Conservation (phyloP, 2,329 filamentous ascomycete species). For the Penicillium paneum region DNA sequence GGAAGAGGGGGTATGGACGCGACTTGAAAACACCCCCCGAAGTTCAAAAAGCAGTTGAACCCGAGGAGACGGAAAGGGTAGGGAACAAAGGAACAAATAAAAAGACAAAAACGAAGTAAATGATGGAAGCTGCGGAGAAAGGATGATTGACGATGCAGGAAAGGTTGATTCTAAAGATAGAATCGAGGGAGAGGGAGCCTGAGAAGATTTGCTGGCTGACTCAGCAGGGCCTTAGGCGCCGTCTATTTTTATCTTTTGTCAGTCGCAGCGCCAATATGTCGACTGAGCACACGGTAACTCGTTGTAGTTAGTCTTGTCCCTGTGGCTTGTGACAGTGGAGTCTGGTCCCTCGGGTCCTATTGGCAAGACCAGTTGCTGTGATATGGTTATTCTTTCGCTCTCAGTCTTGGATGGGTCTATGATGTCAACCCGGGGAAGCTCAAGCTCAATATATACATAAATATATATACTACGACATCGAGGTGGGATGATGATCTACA, state of each 20-base stretch:
- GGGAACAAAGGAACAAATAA: neutral
- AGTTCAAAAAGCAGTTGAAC: constrained; percentile 3
- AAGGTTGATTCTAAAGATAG: constrained; percentile 31
- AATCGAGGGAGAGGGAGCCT: constrained; percentile 13
- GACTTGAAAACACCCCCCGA: constrained; percentile 10
- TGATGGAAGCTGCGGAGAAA: constrained; percentile 11
- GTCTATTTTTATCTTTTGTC: constrained; percentile 1
- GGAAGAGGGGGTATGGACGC: constrained; percentile 7
- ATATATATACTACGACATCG: too few relatives aligned
- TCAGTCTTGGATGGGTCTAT: neutral
- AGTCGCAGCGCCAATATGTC: neutral
- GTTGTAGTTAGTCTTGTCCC: neutral
- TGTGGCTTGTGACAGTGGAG: constrained; percentile 9
- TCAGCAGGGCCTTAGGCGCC: constrained; percentile 14
- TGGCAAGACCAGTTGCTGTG: neutral
- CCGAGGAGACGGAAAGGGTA: constrained; percentile 4
- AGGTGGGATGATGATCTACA: neutral
- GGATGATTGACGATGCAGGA: constrained; percentile 24
- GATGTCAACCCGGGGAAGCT: constrained; percentile 5
- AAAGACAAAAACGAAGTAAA: constrained; percentile 7
- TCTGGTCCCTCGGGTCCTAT: neutral
- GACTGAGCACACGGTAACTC: neutral
- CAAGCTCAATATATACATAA: neutral
- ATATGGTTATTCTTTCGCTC: neutral
- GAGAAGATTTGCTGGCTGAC: constrained; percentile 6